A percentile compares a stretch with the other conserved stretches of the same genome.
Conservation (phyloP, 1,284 basidiomycete species). For the Athelia psychrophila region DNA sequence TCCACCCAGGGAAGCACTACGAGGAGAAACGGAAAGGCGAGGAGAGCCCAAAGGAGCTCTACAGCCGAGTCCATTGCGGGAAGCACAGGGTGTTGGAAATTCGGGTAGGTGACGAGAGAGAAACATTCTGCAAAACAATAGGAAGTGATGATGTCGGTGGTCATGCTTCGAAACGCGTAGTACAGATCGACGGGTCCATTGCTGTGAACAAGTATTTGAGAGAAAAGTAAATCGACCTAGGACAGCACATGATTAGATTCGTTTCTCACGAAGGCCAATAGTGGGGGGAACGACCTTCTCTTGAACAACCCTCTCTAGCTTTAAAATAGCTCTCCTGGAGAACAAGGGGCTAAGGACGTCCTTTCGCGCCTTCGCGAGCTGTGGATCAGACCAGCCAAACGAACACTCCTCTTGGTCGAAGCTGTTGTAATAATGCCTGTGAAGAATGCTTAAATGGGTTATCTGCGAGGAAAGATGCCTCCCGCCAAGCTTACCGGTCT, state of each 20-base stretch:
- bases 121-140: conserved; percentile 24
- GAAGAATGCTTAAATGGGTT: too few species aligned
- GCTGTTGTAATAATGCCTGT: conserved; percentile 23
- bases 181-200: conserved; percentile 14
- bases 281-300: not conserved
- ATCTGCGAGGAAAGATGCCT: not conserved
- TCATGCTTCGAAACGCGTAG: conserved; percentile 13
- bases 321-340: not conserved
- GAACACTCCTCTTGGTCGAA: conserved; percentile 30
- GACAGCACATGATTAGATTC: not conserved
- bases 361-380: conserved; percentile 22
- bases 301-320: not conserved
- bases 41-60: conserved; percentile 17
- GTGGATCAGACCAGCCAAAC: conserved; percentile 29
- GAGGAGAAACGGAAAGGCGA: conserved; percentile 24
- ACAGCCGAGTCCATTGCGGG: conserved; percentile 13
- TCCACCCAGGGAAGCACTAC: conserved; percentile 6
- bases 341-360: not conserved
- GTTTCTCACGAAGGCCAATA: too few species aligned
- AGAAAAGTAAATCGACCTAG: conserved; percentile 18
- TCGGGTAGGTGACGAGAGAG: conserved; percentile 14
- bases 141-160: conserved; percentile 24
- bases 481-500: conserved; percentile 10
- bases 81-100: conserved; percentile 24
- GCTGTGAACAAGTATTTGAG: conserved; percentile 11